phyloP scores from a whole-genome alignment of 495 filamentous ascomycete genomes.

The Trichocladium antarcticum region DNA sequence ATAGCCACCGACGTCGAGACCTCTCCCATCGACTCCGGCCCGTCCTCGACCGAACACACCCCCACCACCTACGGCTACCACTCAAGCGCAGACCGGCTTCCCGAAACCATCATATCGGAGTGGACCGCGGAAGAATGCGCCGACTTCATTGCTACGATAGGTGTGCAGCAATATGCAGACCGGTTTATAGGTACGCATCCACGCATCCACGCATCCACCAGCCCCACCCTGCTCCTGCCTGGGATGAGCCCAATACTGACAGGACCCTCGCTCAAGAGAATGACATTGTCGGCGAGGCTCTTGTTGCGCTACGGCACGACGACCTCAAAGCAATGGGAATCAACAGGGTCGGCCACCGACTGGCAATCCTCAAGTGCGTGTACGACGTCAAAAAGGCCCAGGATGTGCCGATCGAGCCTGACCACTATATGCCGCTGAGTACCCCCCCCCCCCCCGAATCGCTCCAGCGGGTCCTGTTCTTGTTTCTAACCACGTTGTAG shows the following conservation, averaged over 20 bases:
- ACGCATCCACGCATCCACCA: too few relatives aligned
- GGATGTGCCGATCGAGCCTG: conserved; percentile 77
- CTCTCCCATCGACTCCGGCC: conserved; percentile 72
- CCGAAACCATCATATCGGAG: conserved; percentile 69
- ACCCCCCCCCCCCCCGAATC: conserved; percentile 29
- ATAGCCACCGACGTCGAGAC: conserved; percentile 65
- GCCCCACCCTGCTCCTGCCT: too few relatives aligned
- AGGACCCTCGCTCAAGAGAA: conserved; percentile 52
- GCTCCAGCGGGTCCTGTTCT: not conserved
- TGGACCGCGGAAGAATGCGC: conserved; percentile 86
- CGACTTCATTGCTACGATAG: conserved; percentile 69
- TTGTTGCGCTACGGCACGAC: conserved; percentile 80
- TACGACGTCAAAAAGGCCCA: conserved; percentile 92
- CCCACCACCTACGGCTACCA: conserved; percentile 71
- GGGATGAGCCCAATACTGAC: conserved; percentile 21
- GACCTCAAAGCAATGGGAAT: conserved; percentile 93
- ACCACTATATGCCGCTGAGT: conserved; percentile 92
- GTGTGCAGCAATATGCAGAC: conserved; percentile 73
- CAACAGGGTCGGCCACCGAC: conserved; percentile 78
- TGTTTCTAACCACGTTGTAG: conserved; percentile 36
- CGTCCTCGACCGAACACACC: conserved; percentile 70
- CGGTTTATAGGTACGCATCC: conserved; percentile 52
- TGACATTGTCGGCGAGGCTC: conserved; percentile 81
- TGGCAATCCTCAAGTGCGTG: conserved; percentile 88
- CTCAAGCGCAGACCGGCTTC: conserved; percentile 55